These are phyloP conservation scores for Geotrichum histeridarum DNA, from an alignment of 1,139 yeast species.

Conservation along the genomic window DNA sequence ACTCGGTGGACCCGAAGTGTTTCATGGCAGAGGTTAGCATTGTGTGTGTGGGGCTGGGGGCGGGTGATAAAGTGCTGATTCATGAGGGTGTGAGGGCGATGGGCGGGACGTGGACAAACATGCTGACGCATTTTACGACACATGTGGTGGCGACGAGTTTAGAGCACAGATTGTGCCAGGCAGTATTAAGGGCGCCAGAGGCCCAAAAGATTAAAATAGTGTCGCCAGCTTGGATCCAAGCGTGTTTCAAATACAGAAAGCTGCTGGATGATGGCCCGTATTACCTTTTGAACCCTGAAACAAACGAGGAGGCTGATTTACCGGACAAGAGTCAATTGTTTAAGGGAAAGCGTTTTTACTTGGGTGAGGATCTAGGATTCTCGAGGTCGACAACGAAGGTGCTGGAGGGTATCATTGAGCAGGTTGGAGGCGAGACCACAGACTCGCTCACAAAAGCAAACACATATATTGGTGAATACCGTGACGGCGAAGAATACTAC, in stretches of 20 bases:
- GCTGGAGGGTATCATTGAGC: constrained; percentile 13
- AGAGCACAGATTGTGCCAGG: constrained; percentile 41
- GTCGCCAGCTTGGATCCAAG: constrained; percentile 64
- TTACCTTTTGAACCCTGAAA: constrained; percentile 22
- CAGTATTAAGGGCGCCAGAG: constrained; percentile 24
- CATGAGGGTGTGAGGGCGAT: constrained; percentile 63
- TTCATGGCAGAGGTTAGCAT: constrained; percentile 59
- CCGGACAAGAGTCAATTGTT: not conserved
- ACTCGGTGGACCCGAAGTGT: constrained; percentile 64
- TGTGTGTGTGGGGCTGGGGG: constrained; percentile 55
- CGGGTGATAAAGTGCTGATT: constrained; percentile 58
- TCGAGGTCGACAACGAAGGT: not conserved
- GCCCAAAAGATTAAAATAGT: constrained; percentile 48
- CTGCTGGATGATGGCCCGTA: constrained; percentile 53
- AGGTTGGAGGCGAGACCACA: constrained; percentile 33
- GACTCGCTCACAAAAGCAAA: constrained; percentile 27
- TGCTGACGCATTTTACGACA: constrained; percentile 66
- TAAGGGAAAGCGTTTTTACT: not conserved
- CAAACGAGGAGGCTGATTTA: not conserved
- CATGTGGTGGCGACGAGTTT: constrained; percentile 62
- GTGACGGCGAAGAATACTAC: constrained; percentile 4
- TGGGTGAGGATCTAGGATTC: constrained; percentile 2
- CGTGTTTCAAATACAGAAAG: constrained; percentile 53
- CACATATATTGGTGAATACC: not conserved
- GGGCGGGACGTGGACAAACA: constrained; percentile 52